These are phyloP conservation scores for Colletotrichum brevisporum DNA, from an alignment of 2,329 filamentous ascomycete genomes.

Conservation along the genomic window DNA sequence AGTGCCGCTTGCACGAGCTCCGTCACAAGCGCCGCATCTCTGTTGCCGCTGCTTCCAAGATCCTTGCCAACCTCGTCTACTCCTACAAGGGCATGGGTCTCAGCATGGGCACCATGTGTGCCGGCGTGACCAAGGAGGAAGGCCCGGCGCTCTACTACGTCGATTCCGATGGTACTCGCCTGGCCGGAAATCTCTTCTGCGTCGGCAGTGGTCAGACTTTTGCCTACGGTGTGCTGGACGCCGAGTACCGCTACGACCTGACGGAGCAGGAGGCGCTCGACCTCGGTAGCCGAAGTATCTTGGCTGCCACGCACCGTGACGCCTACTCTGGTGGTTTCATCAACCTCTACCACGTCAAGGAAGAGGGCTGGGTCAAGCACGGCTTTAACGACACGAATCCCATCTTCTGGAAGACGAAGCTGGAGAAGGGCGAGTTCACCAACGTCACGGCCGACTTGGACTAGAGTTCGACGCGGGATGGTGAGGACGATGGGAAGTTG, in stretches of 20 bases:
- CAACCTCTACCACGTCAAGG: constrained; percentile 99
- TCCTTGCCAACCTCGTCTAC: constrained; percentile 98
- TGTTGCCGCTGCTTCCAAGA: constrained; percentile 97
- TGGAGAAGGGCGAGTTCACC: constrained; percentile 98
- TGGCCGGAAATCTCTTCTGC: constrained; percentile 96
- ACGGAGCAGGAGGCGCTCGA: constrained; percentile 90
- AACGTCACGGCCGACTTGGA: constrained; percentile 88
- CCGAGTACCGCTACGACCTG: constrained; percentile 93
- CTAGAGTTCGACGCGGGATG: constrained; percentile 49
- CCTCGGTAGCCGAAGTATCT: constrained; percentile 90
- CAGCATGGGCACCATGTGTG: constrained; percentile 99
- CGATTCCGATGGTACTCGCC: constrained; percentile 94
- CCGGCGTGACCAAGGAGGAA: constrained; percentile 94
- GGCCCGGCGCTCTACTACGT: constrained; percentile 99
- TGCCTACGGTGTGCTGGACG: constrained; percentile 97
- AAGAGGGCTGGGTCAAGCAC: constrained; percentile 98
- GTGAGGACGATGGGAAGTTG: constrained; percentile 8
- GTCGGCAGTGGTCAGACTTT: constrained; percentile 99
- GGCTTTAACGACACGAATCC: constrained; percentile 98
- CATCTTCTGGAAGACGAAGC: constrained; percentile 99
- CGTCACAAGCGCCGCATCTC: constrained; percentile 99
- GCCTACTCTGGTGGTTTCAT: constrained; percentile 99
- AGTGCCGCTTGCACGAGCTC: constrained; percentile 98
- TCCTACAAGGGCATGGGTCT: constrained; percentile 99
- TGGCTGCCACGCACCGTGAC: constrained; percentile 96